A percentile compares a stretch with the other conserved stretches of the same genome.
These are phyloP conservation scores for Coffea eugenioides DNA, from an alignment of 257 asterid species.

Conservation along the genomic window DNA sequence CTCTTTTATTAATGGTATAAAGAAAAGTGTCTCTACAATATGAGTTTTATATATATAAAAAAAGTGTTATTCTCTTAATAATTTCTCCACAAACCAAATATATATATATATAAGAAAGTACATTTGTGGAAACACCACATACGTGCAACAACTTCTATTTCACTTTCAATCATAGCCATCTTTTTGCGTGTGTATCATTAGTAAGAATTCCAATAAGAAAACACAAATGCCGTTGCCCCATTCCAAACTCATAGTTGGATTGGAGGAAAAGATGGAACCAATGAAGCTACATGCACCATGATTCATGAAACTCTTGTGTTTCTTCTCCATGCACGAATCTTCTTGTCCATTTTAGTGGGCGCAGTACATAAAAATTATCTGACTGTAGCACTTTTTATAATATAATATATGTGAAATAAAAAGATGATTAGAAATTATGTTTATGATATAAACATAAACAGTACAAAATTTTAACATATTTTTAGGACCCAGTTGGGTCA, in stretches of 20 bases:
- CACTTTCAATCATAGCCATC: not conserved
- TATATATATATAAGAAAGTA: too few species aligned
- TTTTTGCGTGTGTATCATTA: not conserved
- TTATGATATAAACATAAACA: too few species aligned
- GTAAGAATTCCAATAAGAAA: not conserved
- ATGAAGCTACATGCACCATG: not conserved
- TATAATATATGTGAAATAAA: too few species aligned
- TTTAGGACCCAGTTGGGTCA: not conserved
- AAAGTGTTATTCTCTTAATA: not conserved
- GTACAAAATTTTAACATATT: not conserved
- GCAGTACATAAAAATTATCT: too few species aligned
- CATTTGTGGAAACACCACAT: too few species aligned
- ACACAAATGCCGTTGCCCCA: not conserved
- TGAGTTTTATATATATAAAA: too few species aligned
- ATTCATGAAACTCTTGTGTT: not conserved
- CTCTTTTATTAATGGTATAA: too few species aligned
- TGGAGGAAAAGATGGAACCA: not conserved
- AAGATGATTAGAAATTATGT: too few species aligned
- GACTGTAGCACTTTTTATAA: too few species aligned
- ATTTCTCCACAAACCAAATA: too few species aligned
- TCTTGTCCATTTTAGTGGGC: not conserved
- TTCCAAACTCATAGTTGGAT: not conserved
- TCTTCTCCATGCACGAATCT: conserved; percentile 1
- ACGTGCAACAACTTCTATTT: not conserved
- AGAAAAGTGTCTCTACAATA: not conserved